These are phyloP conservation scores for Colletotrichum sp. DNA, from an alignment of 2,329 filamentous ascomycete species.

Conservation along the genomic window DNA sequence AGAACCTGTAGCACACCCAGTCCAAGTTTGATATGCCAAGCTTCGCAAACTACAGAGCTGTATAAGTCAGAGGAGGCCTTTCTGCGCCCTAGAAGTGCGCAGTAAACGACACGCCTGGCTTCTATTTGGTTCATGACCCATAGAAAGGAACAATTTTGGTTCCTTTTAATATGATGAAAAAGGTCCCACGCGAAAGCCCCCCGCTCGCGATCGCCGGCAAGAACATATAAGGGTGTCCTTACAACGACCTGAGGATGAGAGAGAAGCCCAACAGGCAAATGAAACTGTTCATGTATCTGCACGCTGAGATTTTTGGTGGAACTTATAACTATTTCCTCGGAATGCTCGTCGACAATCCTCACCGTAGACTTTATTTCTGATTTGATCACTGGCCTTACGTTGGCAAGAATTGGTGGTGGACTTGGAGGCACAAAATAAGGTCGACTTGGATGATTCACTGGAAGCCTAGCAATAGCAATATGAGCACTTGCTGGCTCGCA, in stretches of 20 bases:
- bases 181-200: too few species aligned
- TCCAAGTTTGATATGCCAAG: background rate
- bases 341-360: background rate
- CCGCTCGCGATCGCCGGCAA: too few species aligned
- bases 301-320: too few species aligned
- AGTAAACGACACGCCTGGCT: too few species aligned
- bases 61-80: rapidly evolving
- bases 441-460: background rate
- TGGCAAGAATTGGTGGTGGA: rapidly evolving
- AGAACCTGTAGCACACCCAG: background rate
- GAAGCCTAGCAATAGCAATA: background rate
- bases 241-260: too few species aligned
- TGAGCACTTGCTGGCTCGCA: background rate
- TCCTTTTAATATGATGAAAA: too few species aligned
- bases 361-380: background rate
- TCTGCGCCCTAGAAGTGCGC: background rate
- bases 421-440: background rate
- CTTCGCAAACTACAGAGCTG: background rate
- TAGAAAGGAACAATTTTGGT: too few species aligned
- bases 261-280: too few species aligned
- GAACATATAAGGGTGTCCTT: too few species aligned
- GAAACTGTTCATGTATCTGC: too few species aligned
- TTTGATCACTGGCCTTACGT: background rate
- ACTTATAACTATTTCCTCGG: too few species aligned
- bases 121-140: too few species aligned